Percentiles rank a stretch among this genome's conserved stretches.
These are phyloP conservation scores for Ceriops decandra DNA, from an alignment of 345 rosid genomes.

Conservation along the genomic window DNA sequence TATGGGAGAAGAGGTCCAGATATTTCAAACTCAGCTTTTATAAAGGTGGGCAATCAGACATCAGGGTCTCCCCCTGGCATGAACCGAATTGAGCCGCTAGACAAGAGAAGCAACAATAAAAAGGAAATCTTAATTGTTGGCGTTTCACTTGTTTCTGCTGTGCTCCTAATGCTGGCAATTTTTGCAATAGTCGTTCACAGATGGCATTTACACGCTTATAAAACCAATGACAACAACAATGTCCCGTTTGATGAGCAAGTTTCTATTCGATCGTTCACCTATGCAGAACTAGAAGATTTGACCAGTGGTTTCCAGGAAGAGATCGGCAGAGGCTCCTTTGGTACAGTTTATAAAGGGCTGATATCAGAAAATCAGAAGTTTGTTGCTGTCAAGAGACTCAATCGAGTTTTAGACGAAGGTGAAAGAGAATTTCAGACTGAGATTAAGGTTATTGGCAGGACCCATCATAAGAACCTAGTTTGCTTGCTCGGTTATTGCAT, in stretches of 20 bases:
- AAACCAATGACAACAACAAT: neutral
- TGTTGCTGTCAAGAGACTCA: slow-evolving; percentile 31
- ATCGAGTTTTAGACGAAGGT: slow-evolving; percentile 4
- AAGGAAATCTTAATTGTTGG: neutral
- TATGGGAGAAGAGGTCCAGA: too few relatives aligned
- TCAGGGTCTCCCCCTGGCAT: too few relatives aligned
- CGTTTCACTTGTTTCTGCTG: neutral
- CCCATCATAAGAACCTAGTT: slow-evolving; percentile 29
- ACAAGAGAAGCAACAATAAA: neutral
- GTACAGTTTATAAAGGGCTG: slow-evolving; percentile 29
- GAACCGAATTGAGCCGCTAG: too few relatives aligned
- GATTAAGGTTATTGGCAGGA: slow-evolving; percentile 27
- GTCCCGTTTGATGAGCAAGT: neutral
- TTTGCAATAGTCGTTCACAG: slow-evolving; percentile 8
- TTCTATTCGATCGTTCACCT: slow-evolving; percentile 17
- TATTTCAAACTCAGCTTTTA: too few relatives aligned
- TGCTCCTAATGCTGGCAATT: slow-evolving; percentile 1
- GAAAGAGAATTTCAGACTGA: slow-evolving; percentile 29
- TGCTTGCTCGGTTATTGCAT: slow-evolving; percentile 25
- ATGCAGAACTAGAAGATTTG: slow-evolving; percentile 14
- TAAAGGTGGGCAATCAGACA: too few relatives aligned
- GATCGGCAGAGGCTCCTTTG: slow-evolving; percentile 33
- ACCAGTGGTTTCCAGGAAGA: slow-evolving; percentile 27
- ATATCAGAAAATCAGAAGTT: neutral
- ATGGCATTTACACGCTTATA: slow-evolving; percentile 8